These are phyloP conservation scores for Podaxis sp. DNA, from an alignment of 768 basidiomycete genomes.

Conservation along the genomic window DNA sequence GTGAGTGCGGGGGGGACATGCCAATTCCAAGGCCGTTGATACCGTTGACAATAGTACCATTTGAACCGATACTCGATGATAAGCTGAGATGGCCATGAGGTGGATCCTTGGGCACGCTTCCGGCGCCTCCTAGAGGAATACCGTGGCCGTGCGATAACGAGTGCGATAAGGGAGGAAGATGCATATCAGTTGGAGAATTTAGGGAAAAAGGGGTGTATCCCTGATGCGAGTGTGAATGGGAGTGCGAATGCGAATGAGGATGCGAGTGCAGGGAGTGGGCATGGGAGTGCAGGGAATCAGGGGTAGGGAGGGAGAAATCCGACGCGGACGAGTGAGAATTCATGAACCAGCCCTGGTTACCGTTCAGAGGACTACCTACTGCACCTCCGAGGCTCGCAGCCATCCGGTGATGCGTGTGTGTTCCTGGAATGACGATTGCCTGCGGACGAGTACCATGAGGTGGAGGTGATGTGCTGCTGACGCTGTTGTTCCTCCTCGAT, in stretches of 20 bases:
- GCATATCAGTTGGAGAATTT: constrained; percentile 23
- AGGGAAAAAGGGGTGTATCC: constrained; percentile 31
- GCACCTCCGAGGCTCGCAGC: constrained; percentile 10
- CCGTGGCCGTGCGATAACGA: constrained; percentile 1
- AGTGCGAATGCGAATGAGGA: constrained; percentile 27
- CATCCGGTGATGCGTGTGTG: constrained; percentile 11
- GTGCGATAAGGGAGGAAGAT: constrained; percentile 14
- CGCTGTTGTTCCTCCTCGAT: constrained; percentile 56
- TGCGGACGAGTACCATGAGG: constrained; percentile 48
- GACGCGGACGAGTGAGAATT: neutral
- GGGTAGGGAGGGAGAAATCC: constrained; percentile 19
- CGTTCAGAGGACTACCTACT: constrained; percentile 3
- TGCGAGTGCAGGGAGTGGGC: constrained; percentile 21
- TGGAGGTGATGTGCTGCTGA: constrained; percentile 58
- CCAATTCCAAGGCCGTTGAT: constrained; percentile 15
- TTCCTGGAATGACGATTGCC: constrained; percentile 67
- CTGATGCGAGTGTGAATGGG: constrained; percentile 27
- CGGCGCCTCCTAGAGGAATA: constrained; percentile 7
- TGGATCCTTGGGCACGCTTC: constrained; percentile 10
- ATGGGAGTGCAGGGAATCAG: constrained; percentile 31
- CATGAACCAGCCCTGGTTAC: constrained; percentile 16
- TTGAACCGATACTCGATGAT: constrained; percentile 13
- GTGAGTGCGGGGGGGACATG: constrained; percentile 10
- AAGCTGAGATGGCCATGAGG: constrained; percentile 9
- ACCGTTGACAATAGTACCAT: constrained; percentile 16